Base-by-base conservation (phyloP, 129 eudicot species). In the Daucus carota region DNA sequence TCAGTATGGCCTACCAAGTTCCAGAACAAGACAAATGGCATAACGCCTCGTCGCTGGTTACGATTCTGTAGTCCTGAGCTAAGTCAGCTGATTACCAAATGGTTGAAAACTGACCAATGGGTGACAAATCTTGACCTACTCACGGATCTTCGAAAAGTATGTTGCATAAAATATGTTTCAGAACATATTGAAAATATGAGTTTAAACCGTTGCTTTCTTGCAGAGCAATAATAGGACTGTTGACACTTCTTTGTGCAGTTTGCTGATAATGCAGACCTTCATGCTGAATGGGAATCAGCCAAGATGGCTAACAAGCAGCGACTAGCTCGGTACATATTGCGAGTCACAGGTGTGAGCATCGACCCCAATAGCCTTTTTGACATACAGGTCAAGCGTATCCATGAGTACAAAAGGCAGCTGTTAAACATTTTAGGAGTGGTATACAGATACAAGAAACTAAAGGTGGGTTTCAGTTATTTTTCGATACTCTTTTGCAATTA, bases 31-130 rank as follows among this genome's bases (percentile, higher is more conserved):
- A 95, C 99, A 72, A 95, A 95, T 81, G 99, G 99, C 66, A 95
- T 95, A 78, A 95, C 99, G 75, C 99, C 99, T 79, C 96, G 99
- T 24, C 86, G 99, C 66, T 95, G 99, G 99, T 92, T 95, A 74
- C 84, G 81, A 28, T 95, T 95, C 77, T 95, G 99, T 90, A 95
- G 90, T 74, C 97, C 99, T 52, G 99, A 95, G 85, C 97, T 95
- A 47, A 92, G 97, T 81, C 70, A 84, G 59, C 92, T 90, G 60
- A 92, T 95, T 81, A 95, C 97, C 77, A 95, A 95, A 83, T 91
- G 99, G 99, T 73, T 95, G 67, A 95, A 92, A 85, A 95, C 99
- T 73, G 99, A 95, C 81, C 71, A 95, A 46, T 95, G 99, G 99
- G 97, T 89, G 76, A 88, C 94, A 66, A 89, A 95, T 82, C 96